A percentile compares a stretch with the other conserved stretches of the same genome.
These are phyloP conservation scores for Bruguiera parviflora DNA, from an alignment of 345 rosid species.

Conservation along the genomic window DNA sequence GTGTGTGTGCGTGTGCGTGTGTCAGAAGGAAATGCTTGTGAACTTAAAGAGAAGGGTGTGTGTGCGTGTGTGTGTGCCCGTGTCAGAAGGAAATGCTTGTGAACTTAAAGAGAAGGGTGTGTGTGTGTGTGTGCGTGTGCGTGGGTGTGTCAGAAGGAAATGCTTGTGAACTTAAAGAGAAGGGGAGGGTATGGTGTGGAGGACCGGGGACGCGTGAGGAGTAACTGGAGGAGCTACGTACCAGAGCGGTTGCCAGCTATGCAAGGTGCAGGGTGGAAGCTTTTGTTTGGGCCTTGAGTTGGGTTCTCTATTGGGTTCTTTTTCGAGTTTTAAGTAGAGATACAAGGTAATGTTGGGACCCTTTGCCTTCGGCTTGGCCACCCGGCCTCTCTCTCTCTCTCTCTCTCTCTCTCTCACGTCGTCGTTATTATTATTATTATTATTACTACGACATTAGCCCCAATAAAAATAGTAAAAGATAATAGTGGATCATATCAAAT, in stretches of 20 bases:
- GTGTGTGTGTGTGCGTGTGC: too few species aligned
- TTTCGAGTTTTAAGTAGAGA: neutral
- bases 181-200: neutral
- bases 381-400: too few species aligned
- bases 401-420: too few species aligned
- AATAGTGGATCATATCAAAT: constrained; percentile 5
- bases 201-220: constrained; percentile 16
- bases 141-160: neutral
- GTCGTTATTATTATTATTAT: neutral
- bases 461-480: constrained; percentile 8
- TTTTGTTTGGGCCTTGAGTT: constrained; percentile 22
- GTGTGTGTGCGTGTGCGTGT: too few species aligned
- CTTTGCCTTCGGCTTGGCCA: too few species aligned
- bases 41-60: neutral
- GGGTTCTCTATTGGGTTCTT: neutral
- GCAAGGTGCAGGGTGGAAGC: constrained; percentile 36
- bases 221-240: constrained; percentile 16
- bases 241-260: constrained; percentile 29
- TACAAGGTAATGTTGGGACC: neutral
- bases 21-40: neutral
- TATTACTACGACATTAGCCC: too few species aligned
- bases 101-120: too few species aligned
- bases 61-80: too few species aligned
- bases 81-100: neutral
- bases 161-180: neutral